Evolutionary conservation across 805 yeast genomes (phyloP).

Genomic region (Candida ascalaphidarum): DNA sequence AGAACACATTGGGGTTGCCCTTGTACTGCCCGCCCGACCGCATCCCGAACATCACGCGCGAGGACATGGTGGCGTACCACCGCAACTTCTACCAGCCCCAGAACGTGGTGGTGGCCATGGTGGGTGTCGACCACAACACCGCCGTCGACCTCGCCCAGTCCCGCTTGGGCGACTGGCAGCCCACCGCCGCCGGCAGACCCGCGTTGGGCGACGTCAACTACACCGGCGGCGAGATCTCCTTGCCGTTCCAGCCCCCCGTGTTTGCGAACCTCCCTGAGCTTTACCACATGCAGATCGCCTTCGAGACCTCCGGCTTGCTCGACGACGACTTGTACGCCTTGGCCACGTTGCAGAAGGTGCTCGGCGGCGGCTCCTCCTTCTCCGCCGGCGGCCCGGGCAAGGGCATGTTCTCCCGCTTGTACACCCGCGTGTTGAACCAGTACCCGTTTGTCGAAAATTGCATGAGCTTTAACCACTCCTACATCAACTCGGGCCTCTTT

Average conservation of each 20-base stretch:
- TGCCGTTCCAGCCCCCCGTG: constrained; percentile 32
- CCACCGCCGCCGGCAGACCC: constrained; percentile 7
- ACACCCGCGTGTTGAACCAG: constrained; percentile 84
- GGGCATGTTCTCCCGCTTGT: constrained; percentile 94
- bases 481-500: constrained; percentile 83
- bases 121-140: constrained; percentile 66
- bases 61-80: constrained; percentile 53
- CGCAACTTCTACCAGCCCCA: constrained; percentile 66
- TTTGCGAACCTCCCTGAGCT: constrained; percentile 59
- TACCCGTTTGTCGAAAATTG: constrained; percentile 89
- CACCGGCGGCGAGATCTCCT: constrained; percentile 41
- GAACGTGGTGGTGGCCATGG: constrained; percentile 75
- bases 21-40: constrained; percentile 71
- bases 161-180: constrained; percentile 55
- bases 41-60: constrained; percentile 44
- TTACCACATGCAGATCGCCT: constrained; percentile 78
- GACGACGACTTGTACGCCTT: constrained; percentile 85
- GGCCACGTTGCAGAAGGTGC: constrained; percentile 79
- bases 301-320: constrained; percentile 77
- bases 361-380: constrained; percentile 97
- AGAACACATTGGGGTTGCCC: constrained; percentile 78
- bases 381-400: constrained; percentile 99
- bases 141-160: constrained; percentile 59
- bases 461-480: constrained; percentile 80
- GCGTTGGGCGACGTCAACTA: constrained; percentile 50